A percentile compares a stretch with the other conserved stretches of the same genome.
These are phyloP conservation scores for Zygosaccharomyces sapae DNA, from an alignment of 1,139 yeast species.

Conservation along the genomic window DNA sequence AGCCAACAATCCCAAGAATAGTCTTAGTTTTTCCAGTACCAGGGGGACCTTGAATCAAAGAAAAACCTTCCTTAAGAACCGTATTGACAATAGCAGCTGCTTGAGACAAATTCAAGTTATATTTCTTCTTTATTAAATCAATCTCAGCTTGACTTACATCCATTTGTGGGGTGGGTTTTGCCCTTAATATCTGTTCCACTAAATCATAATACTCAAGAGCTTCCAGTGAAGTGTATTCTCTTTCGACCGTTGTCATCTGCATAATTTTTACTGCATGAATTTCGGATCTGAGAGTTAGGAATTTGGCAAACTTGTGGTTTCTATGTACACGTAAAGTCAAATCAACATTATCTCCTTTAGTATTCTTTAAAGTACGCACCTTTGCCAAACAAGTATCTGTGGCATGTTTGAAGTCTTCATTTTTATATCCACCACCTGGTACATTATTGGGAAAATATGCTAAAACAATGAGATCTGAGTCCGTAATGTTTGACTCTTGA, in stretches of 20 bases:
- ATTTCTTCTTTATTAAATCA: slow-evolving; percentile 43
- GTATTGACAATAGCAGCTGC: slow-evolving; percentile 84
- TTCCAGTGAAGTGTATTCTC: slow-evolving; percentile 81
- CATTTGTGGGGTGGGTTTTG: slow-evolving; percentile 50
- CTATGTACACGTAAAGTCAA: slow-evolving; percentile 64
- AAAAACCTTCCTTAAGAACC: slow-evolving; percentile 65
- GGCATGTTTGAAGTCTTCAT: slow-evolving; percentile 31
- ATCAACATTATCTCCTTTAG: slow-evolving; percentile 64
- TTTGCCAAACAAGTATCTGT: slow-evolving; percentile 63
- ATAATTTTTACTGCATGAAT: slow-evolving; percentile 68
- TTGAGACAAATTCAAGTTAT: slow-evolving; percentile 77
- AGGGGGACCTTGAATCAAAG: slow-evolving; percentile 95
- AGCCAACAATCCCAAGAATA: slow-evolving; percentile 85
- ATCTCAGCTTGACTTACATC: slow-evolving; percentile 38
- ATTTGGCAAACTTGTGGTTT: slow-evolving; percentile 39
- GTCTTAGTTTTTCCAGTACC: slow-evolving; percentile 99
- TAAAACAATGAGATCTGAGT: slow-evolving; percentile 73
- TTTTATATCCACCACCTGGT: slow-evolving; percentile 21
- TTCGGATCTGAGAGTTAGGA: slow-evolving; percentile 59
- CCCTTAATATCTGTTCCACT: slow-evolving; percentile 57
- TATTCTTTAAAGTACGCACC: slow-evolving; percentile 63
- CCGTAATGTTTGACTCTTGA: slow-evolving; percentile 56
- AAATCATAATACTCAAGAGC: slow-evolving; percentile 82
- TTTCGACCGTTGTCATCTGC: slow-evolving; percentile 87
- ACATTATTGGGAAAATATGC: slow-evolving; percentile 43